Evolutionary conservation across 192 early-diverging fungal species (phyloP).

Genomic region (Oehlia diaphana): DNA sequence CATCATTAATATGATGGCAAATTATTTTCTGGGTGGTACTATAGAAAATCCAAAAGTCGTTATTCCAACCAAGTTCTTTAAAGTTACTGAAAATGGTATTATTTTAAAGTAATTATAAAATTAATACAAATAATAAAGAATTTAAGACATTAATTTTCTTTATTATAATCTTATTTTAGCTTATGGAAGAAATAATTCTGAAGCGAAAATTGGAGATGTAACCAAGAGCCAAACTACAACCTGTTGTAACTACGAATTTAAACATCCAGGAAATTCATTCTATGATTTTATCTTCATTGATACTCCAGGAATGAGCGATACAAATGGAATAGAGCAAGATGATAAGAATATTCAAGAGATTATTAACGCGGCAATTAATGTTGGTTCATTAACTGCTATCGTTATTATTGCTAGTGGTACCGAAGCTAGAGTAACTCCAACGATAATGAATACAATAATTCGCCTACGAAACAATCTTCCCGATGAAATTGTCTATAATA

Average conservation of each 20-base stretch:
- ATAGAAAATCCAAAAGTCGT: conserved; percentile 14
- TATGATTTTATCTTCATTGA: conserved; percentile 17
- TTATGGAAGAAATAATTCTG: background rate
- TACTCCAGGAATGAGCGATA: conserved; percentile 16
- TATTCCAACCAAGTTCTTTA: background rate
- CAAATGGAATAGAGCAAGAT: conserved; percentile 6
- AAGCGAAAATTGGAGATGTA: background rate
- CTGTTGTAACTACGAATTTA: background rate
- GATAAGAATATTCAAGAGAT: conserved; percentile 18
- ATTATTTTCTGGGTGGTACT: conserved; percentile 21
- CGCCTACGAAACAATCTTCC: conserved; percentile 10
- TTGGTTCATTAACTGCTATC: conserved; percentile 10
- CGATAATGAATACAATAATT: conserved; percentile 1
- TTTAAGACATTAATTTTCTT: background rate
- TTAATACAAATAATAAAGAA: background rate
- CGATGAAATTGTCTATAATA: background rate
- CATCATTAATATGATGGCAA: conserved; percentile 16
- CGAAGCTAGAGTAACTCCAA: conserved; percentile 14
- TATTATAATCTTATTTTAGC: background rate
- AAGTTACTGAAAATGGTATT: conserved; percentile 14
- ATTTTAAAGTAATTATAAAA: background rate
- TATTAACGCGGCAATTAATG: background rate
- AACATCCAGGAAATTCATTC: background rate
- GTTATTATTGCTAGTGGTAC: conserved; percentile 14
- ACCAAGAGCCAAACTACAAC: conserved; percentile 11